Percentiles rank a stretch among this genome's conserved stretches.
phyloP scores from a whole-genome alignment of 768 basidiomycete species.

The Galerina marginata region DNA sequence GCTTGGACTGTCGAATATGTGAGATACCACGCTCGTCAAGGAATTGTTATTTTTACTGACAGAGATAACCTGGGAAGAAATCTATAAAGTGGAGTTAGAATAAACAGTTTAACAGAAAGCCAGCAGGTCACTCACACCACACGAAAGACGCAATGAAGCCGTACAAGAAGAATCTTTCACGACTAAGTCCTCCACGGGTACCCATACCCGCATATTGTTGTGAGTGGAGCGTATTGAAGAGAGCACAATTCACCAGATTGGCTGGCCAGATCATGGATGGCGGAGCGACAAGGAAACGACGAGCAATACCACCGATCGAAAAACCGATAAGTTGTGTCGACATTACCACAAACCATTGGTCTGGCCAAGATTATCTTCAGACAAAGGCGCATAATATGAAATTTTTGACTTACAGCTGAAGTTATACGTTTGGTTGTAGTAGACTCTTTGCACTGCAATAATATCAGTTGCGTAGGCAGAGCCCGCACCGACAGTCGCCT shows the following conservation, averaged over 20 bases:
- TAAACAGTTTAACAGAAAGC: not conserved
- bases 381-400: not conserved
- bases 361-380: constrained; percentile 31
- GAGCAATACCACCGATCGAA: constrained; percentile 73
- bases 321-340: constrained; percentile 76
- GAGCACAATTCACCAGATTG: constrained; percentile 71
- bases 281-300: constrained; percentile 76
- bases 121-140: constrained; percentile 54
- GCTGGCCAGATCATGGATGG: constrained; percentile 71
- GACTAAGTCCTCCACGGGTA: constrained; percentile 61
- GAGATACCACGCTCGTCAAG: not conserved
- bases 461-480: constrained; percentile 78
- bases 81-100: constrained; percentile 30
- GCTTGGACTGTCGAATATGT: constrained; percentile 42
- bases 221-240: constrained; percentile 80
- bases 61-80: constrained; percentile 48
- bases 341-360: constrained; percentile 77
- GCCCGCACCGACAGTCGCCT: constrained; percentile 65
- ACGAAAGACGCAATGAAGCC: constrained; percentile 58
- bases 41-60: constrained; percentile 25
- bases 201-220: constrained; percentile 69
- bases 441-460: constrained; percentile 69
- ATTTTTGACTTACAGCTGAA: constrained; percentile 55
- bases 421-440: constrained; percentile 64
- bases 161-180: constrained; percentile 74